Evolutionary conservation across 345 rosid genomes (phyloP).

Genomic region (Aquilaria sinensis): DNA sequence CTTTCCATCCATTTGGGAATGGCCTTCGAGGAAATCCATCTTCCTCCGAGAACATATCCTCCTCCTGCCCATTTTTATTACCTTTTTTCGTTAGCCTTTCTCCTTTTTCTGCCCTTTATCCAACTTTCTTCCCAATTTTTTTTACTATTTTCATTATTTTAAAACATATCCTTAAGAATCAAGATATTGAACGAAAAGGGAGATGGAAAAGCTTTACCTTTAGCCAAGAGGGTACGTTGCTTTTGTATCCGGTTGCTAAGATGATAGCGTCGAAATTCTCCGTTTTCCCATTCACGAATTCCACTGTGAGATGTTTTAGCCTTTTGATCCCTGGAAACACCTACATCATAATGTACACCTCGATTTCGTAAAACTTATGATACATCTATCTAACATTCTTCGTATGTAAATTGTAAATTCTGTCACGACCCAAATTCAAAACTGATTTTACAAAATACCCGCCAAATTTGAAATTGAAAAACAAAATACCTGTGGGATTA

Average conservation of each 20-base stretch:
- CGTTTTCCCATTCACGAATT: constrained; percentile 52
- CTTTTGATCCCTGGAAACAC: constrained; percentile 58
- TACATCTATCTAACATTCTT: too few relatives aligned
- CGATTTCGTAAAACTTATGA: constrained; percentile 12
- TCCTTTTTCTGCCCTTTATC: neutral
- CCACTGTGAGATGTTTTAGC: constrained; percentile 44
- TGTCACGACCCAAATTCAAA: too few relatives aligned
- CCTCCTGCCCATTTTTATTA: constrained; percentile 37
- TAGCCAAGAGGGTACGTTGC: constrained; percentile 89
- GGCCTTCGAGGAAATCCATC: constrained; percentile 69
- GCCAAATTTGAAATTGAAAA: too few relatives aligned
- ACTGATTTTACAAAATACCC: too few relatives aligned
- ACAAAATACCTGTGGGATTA: too few relatives aligned
- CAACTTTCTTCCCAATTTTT: too few relatives aligned
- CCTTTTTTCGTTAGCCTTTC: neutral
- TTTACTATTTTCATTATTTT: too few relatives aligned
- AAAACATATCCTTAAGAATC: too few relatives aligned
- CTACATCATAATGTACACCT: constrained; percentile 81
- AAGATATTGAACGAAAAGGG: neutral
- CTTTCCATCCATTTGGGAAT: constrained; percentile 98
- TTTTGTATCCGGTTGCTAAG: constrained; percentile 93
- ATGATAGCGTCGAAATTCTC: constrained; percentile 77
- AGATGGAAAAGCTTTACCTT: constrained; percentile 45
- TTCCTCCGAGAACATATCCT: constrained; percentile 64
- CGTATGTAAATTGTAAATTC: too few relatives aligned